phyloP scores from a whole-genome alignment of 805 yeast genomes.

The Pichia manshurica region DNA sequence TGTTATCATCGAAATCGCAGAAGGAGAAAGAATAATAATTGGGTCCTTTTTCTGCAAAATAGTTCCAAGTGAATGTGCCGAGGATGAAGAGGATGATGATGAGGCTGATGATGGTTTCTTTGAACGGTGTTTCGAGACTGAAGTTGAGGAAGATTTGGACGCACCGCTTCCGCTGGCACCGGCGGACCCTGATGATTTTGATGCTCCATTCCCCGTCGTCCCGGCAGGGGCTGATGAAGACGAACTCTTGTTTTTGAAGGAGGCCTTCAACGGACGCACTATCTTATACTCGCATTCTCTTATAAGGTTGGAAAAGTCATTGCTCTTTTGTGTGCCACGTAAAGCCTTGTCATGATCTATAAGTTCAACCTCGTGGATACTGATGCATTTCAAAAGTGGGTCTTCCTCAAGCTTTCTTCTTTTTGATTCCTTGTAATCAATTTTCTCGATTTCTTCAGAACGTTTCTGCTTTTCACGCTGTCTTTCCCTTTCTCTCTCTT shows the following conservation, averaged over 20 bases:
- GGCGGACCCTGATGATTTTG: slow-evolving; percentile 15
- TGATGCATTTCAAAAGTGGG: slow-evolving; percentile 44
- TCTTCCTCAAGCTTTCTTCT: slow-evolving; percentile 35
- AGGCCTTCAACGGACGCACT: slow-evolving; percentile 27
- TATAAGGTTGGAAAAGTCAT: slow-evolving; percentile 62
- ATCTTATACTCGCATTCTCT: slow-evolving; percentile 60
- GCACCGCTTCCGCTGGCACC: slow-evolving; percentile 14
- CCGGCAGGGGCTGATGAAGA: background rate
- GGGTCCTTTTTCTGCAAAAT: slow-evolving; percentile 44
- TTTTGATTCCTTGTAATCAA: slow-evolving; percentile 13
- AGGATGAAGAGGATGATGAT: background rate
- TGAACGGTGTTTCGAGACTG: slow-evolving; percentile 15
- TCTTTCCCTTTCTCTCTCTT: slow-evolving; percentile 7
- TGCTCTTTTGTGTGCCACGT: slow-evolving; percentile 54
- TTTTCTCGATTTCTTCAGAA: slow-evolving; percentile 1
- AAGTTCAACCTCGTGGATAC: slow-evolving; percentile 38
- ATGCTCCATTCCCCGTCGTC: slow-evolving; percentile 3
- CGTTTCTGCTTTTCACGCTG: slow-evolving; percentile 1
- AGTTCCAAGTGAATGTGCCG: slow-evolving; percentile 5
- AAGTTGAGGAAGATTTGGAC: background rate
- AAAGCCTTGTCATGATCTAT: slow-evolving; percentile 37
- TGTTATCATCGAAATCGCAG: slow-evolving; percentile 66
- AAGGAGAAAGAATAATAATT: slow-evolving; percentile 70
- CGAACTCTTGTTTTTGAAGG: background rate
- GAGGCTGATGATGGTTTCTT: slow-evolving; percentile 15